A percentile compares a stretch with the other conserved stretches of the same genome.
These are phyloP conservation scores for Medicago lupulina DNA, from an alignment of 306 rosid species.

Conservation along the genomic window DNA sequence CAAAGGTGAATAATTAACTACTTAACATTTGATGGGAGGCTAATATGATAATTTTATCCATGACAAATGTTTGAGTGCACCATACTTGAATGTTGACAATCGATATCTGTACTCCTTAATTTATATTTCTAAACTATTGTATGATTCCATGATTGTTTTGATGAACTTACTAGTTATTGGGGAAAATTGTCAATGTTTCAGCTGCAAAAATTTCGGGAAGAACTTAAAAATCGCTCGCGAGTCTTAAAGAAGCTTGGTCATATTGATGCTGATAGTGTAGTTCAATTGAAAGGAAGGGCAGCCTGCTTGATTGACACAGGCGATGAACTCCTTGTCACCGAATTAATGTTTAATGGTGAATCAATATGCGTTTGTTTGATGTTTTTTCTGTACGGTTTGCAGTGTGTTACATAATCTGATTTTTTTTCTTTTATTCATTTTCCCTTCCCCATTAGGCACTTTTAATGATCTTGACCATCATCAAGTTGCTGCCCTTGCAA, in stretches of 20 bases:
- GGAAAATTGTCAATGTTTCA: conserved; percentile 42
- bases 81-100: not conserved
- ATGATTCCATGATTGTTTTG: conserved; percentile 18
- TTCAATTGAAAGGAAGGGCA: conserved; percentile 96
- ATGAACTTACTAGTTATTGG: not conserved
- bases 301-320: conserved; percentile 99
- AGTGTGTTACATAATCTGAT: conserved; percentile 26
- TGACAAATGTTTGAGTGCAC: conserved; percentile 17
- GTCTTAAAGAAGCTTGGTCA: conserved; percentile 98
- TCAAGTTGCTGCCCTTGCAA: conserved; percentile 95
- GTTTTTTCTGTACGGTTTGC: conserved; percentile 4
- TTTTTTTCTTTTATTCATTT: not conserved
- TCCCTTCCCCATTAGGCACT: conserved; percentile 62
- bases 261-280: conserved; percentile 88
- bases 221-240: conserved; percentile 88
- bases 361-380: conserved; percentile 18
- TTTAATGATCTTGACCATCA: conserved; percentile 96
- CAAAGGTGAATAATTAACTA: not conserved
- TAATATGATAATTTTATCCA: not conserved
- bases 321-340: conserved; percentile 96
- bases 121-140: conserved; percentile 11
- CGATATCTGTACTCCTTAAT: not conserved
- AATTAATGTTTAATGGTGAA: conserved; percentile 96
- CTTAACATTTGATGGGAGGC: conserved; percentile 34
- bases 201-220: conserved; percentile 95